Base-by-base conservation (phyloP, 352 stramenopile species). In the Halophytophthora polymorphica region DNA sequence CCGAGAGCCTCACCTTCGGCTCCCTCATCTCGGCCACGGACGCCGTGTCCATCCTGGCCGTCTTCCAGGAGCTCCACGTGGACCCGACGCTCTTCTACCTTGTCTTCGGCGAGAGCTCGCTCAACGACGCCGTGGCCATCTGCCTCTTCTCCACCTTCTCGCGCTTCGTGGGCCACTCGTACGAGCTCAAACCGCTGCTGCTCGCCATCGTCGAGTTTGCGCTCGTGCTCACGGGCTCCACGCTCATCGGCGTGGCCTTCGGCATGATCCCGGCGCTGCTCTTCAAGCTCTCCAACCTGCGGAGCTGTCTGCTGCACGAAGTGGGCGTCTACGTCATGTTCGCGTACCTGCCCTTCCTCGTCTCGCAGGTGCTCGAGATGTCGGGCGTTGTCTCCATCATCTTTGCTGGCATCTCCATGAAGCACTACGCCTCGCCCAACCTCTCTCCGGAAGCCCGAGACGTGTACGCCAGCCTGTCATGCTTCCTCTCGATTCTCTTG, bases 91-190 rank as follows among this genome's bases (percentile, higher is more conserved):
- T 98, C 4, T 98, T 98, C 60, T 98, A 98, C 57, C 66, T 98
- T 22, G 88, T 98, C 12, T 98, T 98, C 80, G 94, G 94, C 42
- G 94, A 98, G 69, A 95, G 76, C 37, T 96, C 93, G 25, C 69
- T 98, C 22, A 98, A 98, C 64, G 94, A 98, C 58, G 92, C 93
- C 6, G 86, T 98, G 12, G 86, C 80, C 8, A 95, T 98, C 53
- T 96, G 95, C 38, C 66, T 98, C 6, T 98, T 97, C 59, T 82
- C 93, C 42, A 94, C 90, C 3, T 96, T 96, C 59, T 82, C 84
- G 18, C 91, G 96, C 53, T 97, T 97, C 59, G 88, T 98, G 28
- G 85, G 85, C 5, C 84, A 90, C 48, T 85, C 90, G 21, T 87
- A 96, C 62, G 78, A 77, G 39, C 74, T 86, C 58, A 74, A 73